Evolutionary conservation across 73 alveolate genomes (phyloP).

Genomic region (Paramecium sexaurelia): DNA sequence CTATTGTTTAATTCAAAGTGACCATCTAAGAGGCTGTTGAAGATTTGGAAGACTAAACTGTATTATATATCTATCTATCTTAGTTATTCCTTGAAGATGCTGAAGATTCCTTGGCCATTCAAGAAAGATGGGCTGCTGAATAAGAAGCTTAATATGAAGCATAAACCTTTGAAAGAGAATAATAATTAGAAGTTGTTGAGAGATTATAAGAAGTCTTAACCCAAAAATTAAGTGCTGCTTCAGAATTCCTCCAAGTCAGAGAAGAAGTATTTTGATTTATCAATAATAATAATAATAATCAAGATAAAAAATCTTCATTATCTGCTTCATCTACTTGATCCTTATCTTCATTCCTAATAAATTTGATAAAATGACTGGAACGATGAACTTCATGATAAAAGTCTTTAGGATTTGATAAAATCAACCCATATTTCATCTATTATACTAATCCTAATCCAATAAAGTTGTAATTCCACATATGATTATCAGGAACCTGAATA

Average conservation of each 20-base stretch:
- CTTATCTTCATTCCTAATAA: conserved; percentile 81
- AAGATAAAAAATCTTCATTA: conserved; percentile 73
- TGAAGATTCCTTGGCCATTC: conserved; percentile 54
- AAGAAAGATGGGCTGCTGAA: conserved; percentile 61
- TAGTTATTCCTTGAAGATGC: conserved; percentile 68
- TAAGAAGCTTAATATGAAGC: conserved; percentile 42
- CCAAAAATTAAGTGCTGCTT: conserved; percentile 13
- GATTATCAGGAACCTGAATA: conserved; percentile 94
- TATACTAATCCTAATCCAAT: conserved; percentile 97
- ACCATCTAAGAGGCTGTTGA: conserved; percentile 63
- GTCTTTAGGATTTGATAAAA: conserved; percentile 93
- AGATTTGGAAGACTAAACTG: conserved; percentile 59
- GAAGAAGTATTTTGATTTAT: conserved; percentile 55
- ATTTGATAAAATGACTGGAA: conserved; percentile 91
- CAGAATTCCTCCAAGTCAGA: conserved; percentile 55
- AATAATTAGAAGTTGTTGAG: conserved; percentile 45
- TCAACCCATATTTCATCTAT: conserved; percentile 92
- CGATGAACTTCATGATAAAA: conserved; percentile 94
- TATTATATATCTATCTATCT: background rate
- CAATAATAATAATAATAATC: conserved; percentile 29
- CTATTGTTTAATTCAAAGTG: conserved; percentile 48
- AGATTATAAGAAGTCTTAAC: conserved; percentile 45
- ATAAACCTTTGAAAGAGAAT: conserved; percentile 56
- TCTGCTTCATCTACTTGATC: conserved; percentile 78
- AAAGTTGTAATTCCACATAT: conserved; percentile 99